These are phyloP conservation scores for Cercospora berteroae DNA, from an alignment of 2,329 filamentous ascomycete species.

Conservation along the genomic window DNA sequence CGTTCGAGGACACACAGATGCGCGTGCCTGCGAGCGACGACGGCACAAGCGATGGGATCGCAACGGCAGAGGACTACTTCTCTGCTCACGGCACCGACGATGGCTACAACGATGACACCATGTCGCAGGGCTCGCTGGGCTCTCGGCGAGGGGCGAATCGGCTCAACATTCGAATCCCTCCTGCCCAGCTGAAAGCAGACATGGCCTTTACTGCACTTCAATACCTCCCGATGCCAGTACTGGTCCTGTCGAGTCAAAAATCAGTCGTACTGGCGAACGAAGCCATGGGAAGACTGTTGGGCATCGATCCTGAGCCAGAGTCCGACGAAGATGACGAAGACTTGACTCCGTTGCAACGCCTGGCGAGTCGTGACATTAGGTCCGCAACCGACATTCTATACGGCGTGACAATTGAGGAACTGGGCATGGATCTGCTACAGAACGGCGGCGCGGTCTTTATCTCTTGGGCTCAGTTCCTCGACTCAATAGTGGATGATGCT, in stretches of 20 bases:
- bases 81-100: conserved; percentile 30
- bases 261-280: conserved; percentile 73
- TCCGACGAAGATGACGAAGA: conserved; percentile 19
- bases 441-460: conserved; percentile 57
- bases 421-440: conserved; percentile 72
- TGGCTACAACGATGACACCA: conserved; percentile 20
- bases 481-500: conserved; percentile 45
- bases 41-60: background rate
- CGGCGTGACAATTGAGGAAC: conserved; percentile 65
- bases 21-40: conserved; percentile 6
- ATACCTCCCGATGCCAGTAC: conserved; percentile 68
- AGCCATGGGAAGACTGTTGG: conserved; percentile 68
- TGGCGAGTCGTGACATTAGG: conserved; percentile 30
- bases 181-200: conserved; percentile 33
- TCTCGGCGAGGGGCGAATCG: conserved; percentile 28
- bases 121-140: conserved; percentile 20
- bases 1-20: conserved; percentile 5
- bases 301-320: conserved; percentile 48
- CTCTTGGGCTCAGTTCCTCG: conserved; percentile 52
- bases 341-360: conserved; percentile 21
- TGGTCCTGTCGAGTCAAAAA: conserved; percentile 67
- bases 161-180: conserved; percentile 38
- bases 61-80: conserved; percentile 32
- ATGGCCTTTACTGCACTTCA: conserved; percentile 66
- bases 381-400: conserved; percentile 59